Base-by-base conservation (phyloP, 2,329 filamentous ascomycete species). In the Aschersonia sp. region DNA sequence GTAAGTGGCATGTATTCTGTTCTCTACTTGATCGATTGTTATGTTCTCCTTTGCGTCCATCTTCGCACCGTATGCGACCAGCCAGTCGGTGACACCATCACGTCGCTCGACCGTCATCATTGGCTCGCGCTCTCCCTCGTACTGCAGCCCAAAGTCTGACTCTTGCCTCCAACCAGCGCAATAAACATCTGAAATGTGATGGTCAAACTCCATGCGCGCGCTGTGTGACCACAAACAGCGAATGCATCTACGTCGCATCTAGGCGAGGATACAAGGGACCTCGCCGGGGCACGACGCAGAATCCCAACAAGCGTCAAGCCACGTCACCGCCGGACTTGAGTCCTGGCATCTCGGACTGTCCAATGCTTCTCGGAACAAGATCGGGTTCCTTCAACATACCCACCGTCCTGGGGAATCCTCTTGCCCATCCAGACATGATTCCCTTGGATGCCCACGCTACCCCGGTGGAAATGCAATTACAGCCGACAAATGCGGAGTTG, bases 181-280 rank as follows among this genome's bases (percentile, higher is more conserved):
- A 59, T 53, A 79, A 85, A 58, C 85, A 89, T 62, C 72, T 89
- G 45, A 89, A 87, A 60, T 89, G 85, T 60, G 82, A 89, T 61
- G 84, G 83, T 31, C 65, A 70, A 40, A 80, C 66, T 32, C 84
- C 85, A 9, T 89, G 85, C 64, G 73, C 75, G 44, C 78, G 85
- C 47, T 89, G 85, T 62, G 65, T 66, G 29, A 64, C 68, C 46
- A 72, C 74, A 45, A 73, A 74, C 48, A 66, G 72, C 20, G 72
- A 81, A 45, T 91, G 85, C 61, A 66, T 80, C 57, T 89, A 87
- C 60, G 77, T 86, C 45, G 79, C 82, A 43, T 88, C 84, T 40
- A 79, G 84, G 43, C 77, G 85, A 51, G 85, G 85, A 31, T 86
- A 85, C 67, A 86, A 84, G 63, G 82, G 82, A 10, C 59, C 64